Evolutionary conservation across 2,329 filamentous ascomycete genomes (phyloP), one percentile per base, ranked within the genome.

Genomic region (Chaetomium strumarium): DNA sequence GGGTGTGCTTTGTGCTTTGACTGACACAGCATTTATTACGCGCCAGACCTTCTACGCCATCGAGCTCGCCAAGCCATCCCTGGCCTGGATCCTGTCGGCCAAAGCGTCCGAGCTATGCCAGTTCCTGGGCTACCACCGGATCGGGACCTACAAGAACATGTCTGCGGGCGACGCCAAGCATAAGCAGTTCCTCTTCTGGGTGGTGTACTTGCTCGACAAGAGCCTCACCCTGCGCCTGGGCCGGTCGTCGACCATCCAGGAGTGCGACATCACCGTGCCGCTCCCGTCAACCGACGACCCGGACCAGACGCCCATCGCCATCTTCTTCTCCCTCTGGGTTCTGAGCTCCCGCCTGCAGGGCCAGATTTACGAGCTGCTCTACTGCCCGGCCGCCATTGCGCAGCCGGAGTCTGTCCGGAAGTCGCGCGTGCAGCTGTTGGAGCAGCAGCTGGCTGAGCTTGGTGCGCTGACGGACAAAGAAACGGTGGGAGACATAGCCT

Each of bases 41-140:
- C 9, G 13, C 1, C 34, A 84, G 79, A 73, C 78, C 2, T 68
- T 80, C n/a, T 80, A 84, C 58, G 75, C 81, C 5, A 75, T 84
- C 37, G 81, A 85, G 55, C 71, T 79, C 7, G 81, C 79, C 1
- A 78, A 80, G 38, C 80, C 82, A 0, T 81, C 79, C 0, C 72
- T 85, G 3, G 79, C 79, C n/a, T 84, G 81, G 79, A 77, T 80
- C 12, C 68, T 85, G 12, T 76, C 75, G 11, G 79, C 76, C 8
- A 75, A 75, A 30, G 83, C 81, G 0, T 77, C 78, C 8, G 75
- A 81, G 51, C 69, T 86, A 46, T 83, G 80, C 55, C 79, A 83
- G 60, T 78, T 79, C 0, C 74, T 84, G 6, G 82, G 82, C 2
- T 83, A 81, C 52, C 82, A 85, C 60, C 73, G 78, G 45, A 61